Evolutionary conservation across 2,329 filamentous ascomycete genomes (phyloP).

Genomic region (Ophiostoma montium): DNA sequence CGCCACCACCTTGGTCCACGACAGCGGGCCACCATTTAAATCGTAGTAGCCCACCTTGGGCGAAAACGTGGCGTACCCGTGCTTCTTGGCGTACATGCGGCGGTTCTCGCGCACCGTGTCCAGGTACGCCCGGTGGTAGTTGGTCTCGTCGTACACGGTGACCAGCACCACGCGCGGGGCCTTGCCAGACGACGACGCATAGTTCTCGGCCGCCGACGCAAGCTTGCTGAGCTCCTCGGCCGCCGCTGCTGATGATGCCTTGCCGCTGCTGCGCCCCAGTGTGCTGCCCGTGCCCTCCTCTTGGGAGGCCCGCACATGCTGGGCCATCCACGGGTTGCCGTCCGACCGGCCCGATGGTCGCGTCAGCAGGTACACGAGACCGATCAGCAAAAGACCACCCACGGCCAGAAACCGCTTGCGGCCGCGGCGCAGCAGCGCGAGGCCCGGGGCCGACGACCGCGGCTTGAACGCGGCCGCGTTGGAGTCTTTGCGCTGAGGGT

Average conservation of each 20-base stretch:
- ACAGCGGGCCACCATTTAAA: conserved; percentile 41
- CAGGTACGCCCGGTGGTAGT: conserved; percentile 51
- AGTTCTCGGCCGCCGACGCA: conserved; percentile 11
- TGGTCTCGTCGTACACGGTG: conserved; percentile 61
- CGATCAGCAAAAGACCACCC: conserved; percentile 37
- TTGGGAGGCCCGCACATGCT: conserved; percentile 7
- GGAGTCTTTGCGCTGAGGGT: conserved; percentile 73
- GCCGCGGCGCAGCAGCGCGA: conserved; percentile 39
- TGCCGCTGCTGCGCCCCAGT: background rate
- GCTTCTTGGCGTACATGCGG: conserved; percentile 67
- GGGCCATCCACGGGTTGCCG: conserved; percentile 10
- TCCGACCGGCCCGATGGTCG: conserved; percentile 12
- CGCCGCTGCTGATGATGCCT: background rate
- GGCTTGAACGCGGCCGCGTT: conserved; percentile 58
- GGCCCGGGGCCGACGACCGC: conserved; percentile 36
- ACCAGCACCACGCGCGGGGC: conserved; percentile 60
- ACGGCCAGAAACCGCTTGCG: conserved; percentile 47
- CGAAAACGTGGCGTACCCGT: conserved; percentile 82
- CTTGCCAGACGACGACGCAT: conserved; percentile 36
- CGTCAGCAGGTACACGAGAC: conserved; percentile 47
- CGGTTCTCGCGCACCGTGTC: conserved; percentile 69
- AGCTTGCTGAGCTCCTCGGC: conserved; percentile 2
- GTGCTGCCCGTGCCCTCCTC: conserved; percentile 7
- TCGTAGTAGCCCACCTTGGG: conserved; percentile 65
- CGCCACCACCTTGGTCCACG: conserved; percentile 71